A percentile compares a stretch with the other conserved stretches of the same genome.
Conservation (phyloP, 148 eudicot genomes). For the Chenopodium formosanum region DNA sequence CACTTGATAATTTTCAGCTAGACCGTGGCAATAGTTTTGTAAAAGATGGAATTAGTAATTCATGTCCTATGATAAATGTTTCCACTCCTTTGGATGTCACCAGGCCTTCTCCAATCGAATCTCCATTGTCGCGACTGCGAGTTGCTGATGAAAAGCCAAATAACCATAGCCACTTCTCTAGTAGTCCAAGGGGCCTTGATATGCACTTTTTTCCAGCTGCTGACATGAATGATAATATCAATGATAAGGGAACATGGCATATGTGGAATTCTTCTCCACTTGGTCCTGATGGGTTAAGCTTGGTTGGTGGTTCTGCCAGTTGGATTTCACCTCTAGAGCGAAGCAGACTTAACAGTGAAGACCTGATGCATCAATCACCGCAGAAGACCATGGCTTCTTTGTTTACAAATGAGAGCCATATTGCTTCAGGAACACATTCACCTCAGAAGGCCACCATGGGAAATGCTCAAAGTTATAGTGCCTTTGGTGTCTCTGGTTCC, state of each 20-base stretch:
- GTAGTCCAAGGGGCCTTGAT: slow-evolving; percentile 58
- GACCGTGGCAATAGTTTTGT: slow-evolving; percentile 69
- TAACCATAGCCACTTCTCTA: slow-evolving; percentile 43
- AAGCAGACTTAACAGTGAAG: slow-evolving; percentile 56
- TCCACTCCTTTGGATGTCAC: slow-evolving; percentile 47
- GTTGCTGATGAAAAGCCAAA: slow-evolving; percentile 59
- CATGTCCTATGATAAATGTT: slow-evolving; percentile 46
- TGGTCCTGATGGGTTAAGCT: slow-evolving; percentile 69
- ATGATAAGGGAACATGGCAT: slow-evolving; percentile 76
- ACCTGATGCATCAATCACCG: slow-evolving; percentile 37
- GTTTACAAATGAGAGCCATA: slow-evolving; percentile 62
- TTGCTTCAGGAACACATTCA: slow-evolving; percentile 45
- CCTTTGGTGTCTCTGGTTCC: slow-evolving; percentile 43
- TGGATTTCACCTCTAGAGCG: slow-evolving; percentile 63
- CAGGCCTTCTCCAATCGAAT: slow-evolving; percentile 88
- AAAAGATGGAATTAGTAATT: slow-evolving; percentile 48
- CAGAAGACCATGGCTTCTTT: slow-evolving; percentile 79
- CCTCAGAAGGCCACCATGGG: slow-evolving; percentile 44
- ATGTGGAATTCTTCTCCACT: slow-evolving; percentile 89
- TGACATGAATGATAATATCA: slow-evolving; percentile 37
- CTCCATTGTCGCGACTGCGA: slow-evolving; percentile 75
- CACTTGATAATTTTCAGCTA: slow-evolving; percentile 82
- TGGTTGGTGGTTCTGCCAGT: slow-evolving; percentile 51
- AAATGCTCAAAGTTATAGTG: slow-evolving; percentile 45
- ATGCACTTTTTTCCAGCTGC: slow-evolving; percentile 35